Evolutionary conservation across 1,284 basidiomycete genomes (phyloP).

Genomic region (Sporisorium iseilematis-ciliati): DNA sequence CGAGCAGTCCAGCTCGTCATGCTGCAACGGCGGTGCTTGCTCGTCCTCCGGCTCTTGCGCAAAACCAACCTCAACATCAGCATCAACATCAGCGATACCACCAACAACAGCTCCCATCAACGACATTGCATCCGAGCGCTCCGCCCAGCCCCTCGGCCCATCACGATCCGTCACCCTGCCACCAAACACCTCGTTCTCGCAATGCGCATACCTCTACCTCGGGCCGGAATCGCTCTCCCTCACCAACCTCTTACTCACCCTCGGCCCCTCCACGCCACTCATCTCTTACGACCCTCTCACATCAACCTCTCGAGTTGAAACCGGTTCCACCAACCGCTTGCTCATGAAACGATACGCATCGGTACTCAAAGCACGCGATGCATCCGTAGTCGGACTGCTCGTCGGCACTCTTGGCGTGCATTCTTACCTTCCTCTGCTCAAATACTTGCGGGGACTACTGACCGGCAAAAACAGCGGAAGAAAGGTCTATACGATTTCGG

Average conservation of each 20-base stretch:
- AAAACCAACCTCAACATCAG: constrained; percentile 20
- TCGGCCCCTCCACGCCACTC: constrained; percentile 70
- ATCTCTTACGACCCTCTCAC: constrained; percentile 81
- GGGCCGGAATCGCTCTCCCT: constrained; percentile 85
- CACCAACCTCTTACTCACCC: constrained; percentile 79
- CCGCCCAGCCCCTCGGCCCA: constrained; percentile 57
- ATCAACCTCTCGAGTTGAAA: constrained; percentile 73
- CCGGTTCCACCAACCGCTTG: constrained; percentile 77
- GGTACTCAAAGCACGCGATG: constrained; percentile 88
- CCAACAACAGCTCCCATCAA: constrained; percentile 33
- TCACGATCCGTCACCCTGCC: constrained; percentile 34
- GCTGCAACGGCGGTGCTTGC: constrained; percentile 14
- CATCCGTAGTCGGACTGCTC: constrained; percentile 93
- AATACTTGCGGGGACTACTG: constrained; percentile 50
- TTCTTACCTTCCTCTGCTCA: constrained; percentile 37
- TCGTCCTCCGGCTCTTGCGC: constrained; percentile 10
- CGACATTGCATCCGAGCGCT: constrained; percentile 54
- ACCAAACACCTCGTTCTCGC: constrained; percentile 13
- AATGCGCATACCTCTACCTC: constrained; percentile 78
- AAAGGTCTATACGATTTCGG: constrained; percentile 85
- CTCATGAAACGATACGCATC: constrained; percentile 91
- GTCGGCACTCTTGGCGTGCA: constrained; percentile 91
- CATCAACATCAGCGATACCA: constrained; percentile 55
- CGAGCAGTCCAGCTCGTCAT: constrained; percentile 10
- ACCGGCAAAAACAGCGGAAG: constrained; percentile 77